Percentiles rank a stretch among this genome's conserved stretches.
These are phyloP conservation scores for Hemisphaericaspora lyxosophila DNA, from an alignment of 1,139 yeast species.

Conservation along the genomic window DNA sequence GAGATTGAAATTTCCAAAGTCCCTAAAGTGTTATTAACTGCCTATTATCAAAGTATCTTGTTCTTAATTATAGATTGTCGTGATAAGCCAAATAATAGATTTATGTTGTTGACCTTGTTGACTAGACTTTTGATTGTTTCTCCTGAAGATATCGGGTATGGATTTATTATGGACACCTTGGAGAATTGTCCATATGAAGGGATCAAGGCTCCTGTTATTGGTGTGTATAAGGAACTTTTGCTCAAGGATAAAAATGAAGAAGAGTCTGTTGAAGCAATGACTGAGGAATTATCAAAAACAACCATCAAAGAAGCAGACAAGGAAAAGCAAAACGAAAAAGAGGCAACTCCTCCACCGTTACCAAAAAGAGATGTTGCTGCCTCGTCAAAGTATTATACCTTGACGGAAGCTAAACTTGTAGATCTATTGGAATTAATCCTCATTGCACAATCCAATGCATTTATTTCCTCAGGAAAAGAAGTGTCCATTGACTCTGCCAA, in stretches of 20 bases:
- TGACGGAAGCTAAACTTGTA: constrained; percentile 36
- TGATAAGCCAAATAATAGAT: constrained; percentile 22
- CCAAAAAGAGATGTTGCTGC: constrained; percentile 19
- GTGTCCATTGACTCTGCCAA: constrained; percentile 24
- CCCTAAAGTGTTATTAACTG: constrained; percentile 30
- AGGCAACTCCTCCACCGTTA: constrained; percentile 17
- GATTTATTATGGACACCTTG: constrained; percentile 65
- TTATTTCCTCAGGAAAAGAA: constrained; percentile 19
- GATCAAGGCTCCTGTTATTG: constrained; percentile 58
- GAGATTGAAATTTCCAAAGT: constrained; percentile 33
- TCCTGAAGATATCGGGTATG: constrained; percentile 57
- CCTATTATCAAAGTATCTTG: constrained; percentile 37
- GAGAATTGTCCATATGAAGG: constrained; percentile 65
- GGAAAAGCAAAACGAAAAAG: constrained; percentile 2
- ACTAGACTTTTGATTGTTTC: constrained; percentile 56
- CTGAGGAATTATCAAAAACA: constrained; percentile 8
- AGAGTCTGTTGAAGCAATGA: constrained; percentile 9
- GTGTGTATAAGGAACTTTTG: constrained; percentile 66
- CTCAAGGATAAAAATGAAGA: constrained; percentile 22
- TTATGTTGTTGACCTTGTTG: constrained; percentile 46
- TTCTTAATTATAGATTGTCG: constrained; percentile 21
- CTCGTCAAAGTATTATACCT: constrained; percentile 32
- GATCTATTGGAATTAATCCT: constrained; percentile 43
- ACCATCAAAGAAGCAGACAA: constrained; percentile 3
- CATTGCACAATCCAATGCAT: constrained; percentile 31